Percentiles rank a stretch among this genome's conserved stretches.
phyloP scores from a whole-genome alignment of 345 rosid genomes.

The Aethionema arabicum region DNA sequence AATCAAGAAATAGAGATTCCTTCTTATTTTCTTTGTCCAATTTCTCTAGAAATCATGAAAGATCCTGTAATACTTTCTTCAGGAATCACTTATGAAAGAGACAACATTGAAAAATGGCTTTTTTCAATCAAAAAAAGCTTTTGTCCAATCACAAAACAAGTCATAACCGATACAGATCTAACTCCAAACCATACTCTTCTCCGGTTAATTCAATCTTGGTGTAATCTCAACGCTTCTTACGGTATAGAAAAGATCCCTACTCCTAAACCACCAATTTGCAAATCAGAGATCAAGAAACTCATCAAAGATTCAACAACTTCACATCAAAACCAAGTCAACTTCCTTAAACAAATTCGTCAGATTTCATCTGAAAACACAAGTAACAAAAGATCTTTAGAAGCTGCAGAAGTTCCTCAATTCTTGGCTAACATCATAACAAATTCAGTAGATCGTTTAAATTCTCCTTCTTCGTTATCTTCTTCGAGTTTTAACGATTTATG shows the following conservation, averaged over 20 bases:
- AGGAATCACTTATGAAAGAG: conserved; percentile 77
- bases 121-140: conserved; percentile 50
- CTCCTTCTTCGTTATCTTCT: conserved; percentile 33
- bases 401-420: conserved; percentile 69
- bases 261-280: conserved; percentile 69
- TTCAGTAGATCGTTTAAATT: conserved; percentile 30
- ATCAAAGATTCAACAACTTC: conserved; percentile 50
- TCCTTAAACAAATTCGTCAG: conserved; percentile 53
- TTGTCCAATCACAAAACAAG: conserved; percentile 78
- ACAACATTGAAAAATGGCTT: conserved; percentile 71
- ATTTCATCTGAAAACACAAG: conserved; percentile 55
- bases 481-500: conserved; percentile 32
- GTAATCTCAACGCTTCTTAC: conserved; percentile 75
- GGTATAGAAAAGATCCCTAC: conserved; percentile 92
- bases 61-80: conserved; percentile 69
- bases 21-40: conserved; percentile 62
- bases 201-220: conserved; percentile 91
- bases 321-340: conserved; percentile 47
- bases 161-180: conserved; percentile 53
- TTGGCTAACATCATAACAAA: conserved; percentile 44
- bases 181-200: conserved; percentile 91
- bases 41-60: conserved; percentile 74
- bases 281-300: conserved; percentile 60
- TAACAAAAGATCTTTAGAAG: conserved; percentile 72
- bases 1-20: conserved; percentile 73